phyloP scores from a whole-genome alignment of 345 rosid species.

The Brassica juncea region DNA sequence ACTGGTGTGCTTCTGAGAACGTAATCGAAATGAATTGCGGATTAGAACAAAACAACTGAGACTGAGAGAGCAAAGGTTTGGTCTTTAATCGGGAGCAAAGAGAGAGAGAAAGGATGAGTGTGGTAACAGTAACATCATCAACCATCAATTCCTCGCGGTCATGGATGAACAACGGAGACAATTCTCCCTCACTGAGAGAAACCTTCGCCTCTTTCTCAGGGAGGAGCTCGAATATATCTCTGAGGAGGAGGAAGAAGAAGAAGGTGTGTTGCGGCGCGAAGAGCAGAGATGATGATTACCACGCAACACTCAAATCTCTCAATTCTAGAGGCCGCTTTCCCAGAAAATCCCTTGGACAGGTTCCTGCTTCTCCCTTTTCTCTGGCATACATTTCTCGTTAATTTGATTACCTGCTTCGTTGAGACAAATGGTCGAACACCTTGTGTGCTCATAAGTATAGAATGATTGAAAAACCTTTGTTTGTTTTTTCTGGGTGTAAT shows the following conservation, averaged over 20 bases:
- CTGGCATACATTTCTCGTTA: not conserved
- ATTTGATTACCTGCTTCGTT: not conserved
- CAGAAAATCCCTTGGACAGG: conserved; percentile 96
- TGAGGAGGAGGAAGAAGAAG: not conserved
- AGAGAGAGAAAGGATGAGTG: not conserved
- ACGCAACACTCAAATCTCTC: conserved; percentile 80
- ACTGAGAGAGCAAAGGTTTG: not conserved
- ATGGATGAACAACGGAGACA: conserved; percentile 3
- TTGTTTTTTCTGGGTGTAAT: too few species aligned
- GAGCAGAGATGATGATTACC: conserved; percentile 81
- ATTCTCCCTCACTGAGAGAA: conserved; percentile 18
- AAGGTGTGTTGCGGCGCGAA: conserved; percentile 46
- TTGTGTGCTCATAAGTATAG: not conserved
- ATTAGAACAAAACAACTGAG: not conserved
- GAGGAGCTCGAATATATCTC: not conserved
- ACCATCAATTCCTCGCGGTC: conserved; percentile 35
- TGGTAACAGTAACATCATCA: conserved; percentile 21
- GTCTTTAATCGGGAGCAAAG: not conserved
- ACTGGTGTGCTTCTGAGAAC: not conserved
- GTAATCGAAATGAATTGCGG: not conserved
- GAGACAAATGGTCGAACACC: conserved; percentile 36
- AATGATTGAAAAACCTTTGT: too few species aligned
- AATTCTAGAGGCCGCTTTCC: conserved; percentile 81
- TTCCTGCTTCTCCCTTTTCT: conserved; percentile 21
- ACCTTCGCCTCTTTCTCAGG: conserved; percentile 1